These are phyloP conservation scores for Zygnema cylindricum DNA, from an alignment of 139 green algal species.

Conservation along the genomic window DNA sequence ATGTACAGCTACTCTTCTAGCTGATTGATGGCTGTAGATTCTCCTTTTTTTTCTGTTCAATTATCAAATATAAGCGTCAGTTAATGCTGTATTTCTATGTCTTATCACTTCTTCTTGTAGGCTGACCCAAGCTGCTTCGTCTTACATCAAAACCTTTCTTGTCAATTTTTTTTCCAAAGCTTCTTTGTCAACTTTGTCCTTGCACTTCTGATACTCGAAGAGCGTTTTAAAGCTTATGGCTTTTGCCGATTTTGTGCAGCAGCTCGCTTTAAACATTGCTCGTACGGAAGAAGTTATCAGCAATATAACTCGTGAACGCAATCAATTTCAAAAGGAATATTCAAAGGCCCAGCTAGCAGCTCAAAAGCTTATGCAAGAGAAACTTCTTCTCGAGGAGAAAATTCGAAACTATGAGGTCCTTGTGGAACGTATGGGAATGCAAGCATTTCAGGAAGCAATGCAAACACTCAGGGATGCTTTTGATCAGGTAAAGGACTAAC, in stretches of 20 bases:
- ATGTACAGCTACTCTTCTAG: too few species aligned
- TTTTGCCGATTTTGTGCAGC: neutral
- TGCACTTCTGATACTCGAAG: neutral
- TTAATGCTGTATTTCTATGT: too few species aligned
- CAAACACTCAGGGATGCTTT: constrained; percentile 1
- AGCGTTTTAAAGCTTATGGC: neutral
- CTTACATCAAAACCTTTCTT: too few species aligned
- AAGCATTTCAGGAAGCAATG: constrained; percentile 13
- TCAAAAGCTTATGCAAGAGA: constrained; percentile 3
- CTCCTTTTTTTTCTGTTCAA: too few species aligned
- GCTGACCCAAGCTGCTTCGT: too few species aligned
- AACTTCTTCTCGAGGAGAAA: constrained; percentile 7
- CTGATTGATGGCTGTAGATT: too few species aligned
- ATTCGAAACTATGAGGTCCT: constrained; percentile 5
- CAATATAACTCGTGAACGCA: constrained; percentile 2
- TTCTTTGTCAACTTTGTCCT: neutral
- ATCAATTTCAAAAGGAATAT: constrained; percentile 17
- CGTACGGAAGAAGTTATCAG: constrained; percentile 7
- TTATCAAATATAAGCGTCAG: too few species aligned
- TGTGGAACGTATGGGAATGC: constrained; percentile 12
- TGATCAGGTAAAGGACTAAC: too few species aligned
- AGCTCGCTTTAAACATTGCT: constrained; percentile 25
- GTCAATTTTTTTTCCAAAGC: neutral
- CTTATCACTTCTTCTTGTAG: too few species aligned
- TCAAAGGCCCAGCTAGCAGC: too few species aligned